Percentiles rank a stretch among this genome's conserved stretches.
Conservation (phyloP, 495 filamentous ascomycete genomes). For the Penicillium coffeae region DNA sequence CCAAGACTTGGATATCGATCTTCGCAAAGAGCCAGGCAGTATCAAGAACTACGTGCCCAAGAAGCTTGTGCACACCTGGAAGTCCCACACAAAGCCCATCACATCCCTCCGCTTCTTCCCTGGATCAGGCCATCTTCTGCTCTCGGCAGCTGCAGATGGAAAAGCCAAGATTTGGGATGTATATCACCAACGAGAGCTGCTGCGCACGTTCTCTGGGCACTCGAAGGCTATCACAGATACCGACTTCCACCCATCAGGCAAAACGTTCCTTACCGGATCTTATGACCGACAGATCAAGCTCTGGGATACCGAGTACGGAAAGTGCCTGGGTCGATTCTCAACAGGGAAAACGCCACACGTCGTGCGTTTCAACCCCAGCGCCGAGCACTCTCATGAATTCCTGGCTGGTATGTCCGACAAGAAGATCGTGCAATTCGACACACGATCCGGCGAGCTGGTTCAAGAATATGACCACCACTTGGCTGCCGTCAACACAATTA, state of each 20-base stretch:
- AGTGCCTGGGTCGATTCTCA: slow-evolving; percentile 79
- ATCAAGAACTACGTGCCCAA: slow-evolving; percentile 89
- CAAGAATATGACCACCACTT: slow-evolving; percentile 99
- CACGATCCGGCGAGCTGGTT: slow-evolving; percentile 73
- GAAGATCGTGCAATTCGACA: slow-evolving; percentile 98
- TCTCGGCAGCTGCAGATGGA: slow-evolving; percentile 80
- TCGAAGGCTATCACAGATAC: slow-evolving; percentile 86
- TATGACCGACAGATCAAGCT: slow-evolving; percentile 95
- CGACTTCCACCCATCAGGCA: slow-evolving; percentile 78
- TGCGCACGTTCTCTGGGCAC: slow-evolving; percentile 88
- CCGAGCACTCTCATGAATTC: slow-evolving; percentile 80
- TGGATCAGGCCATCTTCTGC: slow-evolving; percentile 74
- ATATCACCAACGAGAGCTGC: slow-evolving; percentile 80
- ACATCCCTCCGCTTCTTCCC: slow-evolving; percentile 88
- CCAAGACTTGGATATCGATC: slow-evolving; percentile 88
- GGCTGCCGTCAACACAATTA: slow-evolving; percentile 95
- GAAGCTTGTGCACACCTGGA: slow-evolving; percentile 87
- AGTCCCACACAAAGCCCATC: slow-evolving; percentile 79
- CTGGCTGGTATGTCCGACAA: slow-evolving; percentile 96
- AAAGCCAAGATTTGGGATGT: slow-evolving; percentile 95
- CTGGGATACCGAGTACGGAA: slow-evolving; percentile 95
- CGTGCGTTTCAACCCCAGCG: slow-evolving; percentile 81
- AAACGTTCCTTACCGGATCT: slow-evolving; percentile 82
- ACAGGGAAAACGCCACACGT: slow-evolving; percentile 95
- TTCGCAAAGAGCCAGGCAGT: slow-evolving; percentile 73